Evolutionary conservation across 2,329 filamentous ascomycete species (phyloP).

Genomic region (Parasarocladium wereldwijsianum): DNA sequence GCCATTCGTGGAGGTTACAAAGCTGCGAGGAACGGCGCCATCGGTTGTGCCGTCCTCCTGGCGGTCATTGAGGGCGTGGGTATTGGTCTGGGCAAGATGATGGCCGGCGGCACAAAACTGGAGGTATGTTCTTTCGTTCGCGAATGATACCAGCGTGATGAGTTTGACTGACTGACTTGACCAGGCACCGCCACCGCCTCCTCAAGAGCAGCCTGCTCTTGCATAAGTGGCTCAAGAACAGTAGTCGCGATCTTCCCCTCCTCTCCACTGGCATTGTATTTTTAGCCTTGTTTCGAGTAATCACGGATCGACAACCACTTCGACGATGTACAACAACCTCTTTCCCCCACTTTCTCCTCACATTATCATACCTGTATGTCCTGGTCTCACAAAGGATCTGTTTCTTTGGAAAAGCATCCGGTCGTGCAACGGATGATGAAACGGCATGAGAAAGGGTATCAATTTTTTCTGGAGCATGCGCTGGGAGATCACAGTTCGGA

Average conservation of each 20-base stretch:
- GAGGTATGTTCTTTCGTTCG: slow-evolving; percentile 46
- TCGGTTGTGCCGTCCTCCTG: slow-evolving; percentile 85
- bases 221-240: slow-evolving; percentile 1
- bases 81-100: slow-evolving; percentile 89
- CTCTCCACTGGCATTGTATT: slow-evolving; percentile 5
- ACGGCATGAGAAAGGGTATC: too few species aligned
- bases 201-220: slow-evolving; percentile 3
- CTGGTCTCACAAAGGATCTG: not conserved
- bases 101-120: slow-evolving; percentile 75
- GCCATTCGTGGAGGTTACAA: slow-evolving; percentile 85
- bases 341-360: slow-evolving; percentile 3
- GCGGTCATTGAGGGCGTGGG: slow-evolving; percentile 96
- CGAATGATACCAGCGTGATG: too few species aligned
- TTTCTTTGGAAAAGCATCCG: slow-evolving; percentile 2
- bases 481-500: slow-evolving; percentile 4
- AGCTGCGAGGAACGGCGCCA: slow-evolving; percentile 87
- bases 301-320: slow-evolving; percentile 3
- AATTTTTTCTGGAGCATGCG: too few species aligned
- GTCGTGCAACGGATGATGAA: too few species aligned
- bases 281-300: slow-evolving; percentile 5
- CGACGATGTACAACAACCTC: slow-evolving; percentile 5
- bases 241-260: not conserved
- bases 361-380: not conserved
- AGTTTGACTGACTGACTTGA: too few species aligned
- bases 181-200: slow-evolving; percentile 3